A percentile compares a stretch with the other conserved stretches of the same genome.
Evolutionary conservation across 1,139 yeast genomes (phyloP).

Genomic region (Lodderomyces theae): DNA sequence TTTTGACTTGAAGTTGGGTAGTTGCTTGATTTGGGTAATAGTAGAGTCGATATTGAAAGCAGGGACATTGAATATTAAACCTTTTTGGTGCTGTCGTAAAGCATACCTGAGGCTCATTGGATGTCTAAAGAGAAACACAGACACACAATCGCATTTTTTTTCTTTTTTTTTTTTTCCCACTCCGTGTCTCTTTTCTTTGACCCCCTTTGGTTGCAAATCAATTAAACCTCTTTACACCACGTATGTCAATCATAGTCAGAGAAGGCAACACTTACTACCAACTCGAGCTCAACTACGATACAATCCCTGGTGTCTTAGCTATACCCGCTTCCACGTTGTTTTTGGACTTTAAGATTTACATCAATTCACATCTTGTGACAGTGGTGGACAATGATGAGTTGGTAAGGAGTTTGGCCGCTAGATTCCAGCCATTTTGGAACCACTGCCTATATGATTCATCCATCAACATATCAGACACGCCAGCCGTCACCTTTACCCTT

Average conservation of each 20-base stretch:
- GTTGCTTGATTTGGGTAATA: constrained; percentile 10
- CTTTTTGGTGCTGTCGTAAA: constrained; percentile 10
- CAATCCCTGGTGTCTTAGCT: background rate
- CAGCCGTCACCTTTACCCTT: constrained; percentile 5
- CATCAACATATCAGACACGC: constrained; percentile 13
- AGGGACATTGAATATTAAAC: constrained; percentile 12
- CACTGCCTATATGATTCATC: constrained; percentile 17
- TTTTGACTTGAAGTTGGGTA: constrained; percentile 16
- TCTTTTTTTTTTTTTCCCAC: background rate
- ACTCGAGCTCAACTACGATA: constrained; percentile 10
- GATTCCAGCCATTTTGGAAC: constrained; percentile 18
- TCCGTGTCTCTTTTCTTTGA: constrained; percentile 4
- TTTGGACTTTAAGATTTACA: constrained; percentile 13
- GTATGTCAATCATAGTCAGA: constrained; percentile 11
- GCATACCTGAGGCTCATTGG: constrained; percentile 8
- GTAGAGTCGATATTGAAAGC: constrained; percentile 9
- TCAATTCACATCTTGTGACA: constrained; percentile 17
- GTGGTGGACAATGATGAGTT: constrained; percentile 15
- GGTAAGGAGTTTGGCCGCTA: constrained; percentile 11
- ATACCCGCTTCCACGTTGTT: constrained; percentile 10
- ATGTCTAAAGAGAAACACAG: too few species aligned
- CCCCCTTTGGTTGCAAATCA: constrained; percentile 1
- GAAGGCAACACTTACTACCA: constrained; percentile 15
- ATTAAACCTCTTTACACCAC: too few species aligned
- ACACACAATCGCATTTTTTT: background rate